These are phyloP conservation scores for Murraya paniculata DNA, from an alignment of 345 rosid species.

Conservation along the genomic window DNA sequence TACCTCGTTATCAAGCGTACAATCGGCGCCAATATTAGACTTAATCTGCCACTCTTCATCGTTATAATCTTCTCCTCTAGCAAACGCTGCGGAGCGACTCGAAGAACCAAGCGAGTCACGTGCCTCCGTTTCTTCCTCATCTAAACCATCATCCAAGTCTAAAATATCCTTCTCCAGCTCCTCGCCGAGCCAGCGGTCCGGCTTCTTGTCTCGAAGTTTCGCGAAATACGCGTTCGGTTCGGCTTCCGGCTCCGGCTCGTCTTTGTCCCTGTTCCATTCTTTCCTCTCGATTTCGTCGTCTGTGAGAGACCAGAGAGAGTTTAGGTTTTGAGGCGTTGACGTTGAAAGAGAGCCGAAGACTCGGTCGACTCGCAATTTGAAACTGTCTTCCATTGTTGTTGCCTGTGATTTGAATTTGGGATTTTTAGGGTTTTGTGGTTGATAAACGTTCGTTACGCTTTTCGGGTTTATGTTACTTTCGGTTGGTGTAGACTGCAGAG, in stretches of 20 bases:
- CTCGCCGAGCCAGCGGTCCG: background rate
- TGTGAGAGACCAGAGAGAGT: constrained; percentile 66
- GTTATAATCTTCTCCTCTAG: constrained; percentile 45
- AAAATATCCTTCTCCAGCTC: constrained; percentile 34
- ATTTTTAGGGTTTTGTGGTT: background rate
- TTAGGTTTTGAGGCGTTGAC: constrained; percentile 26
- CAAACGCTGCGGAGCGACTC: background rate
- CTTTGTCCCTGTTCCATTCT: constrained; percentile 42
- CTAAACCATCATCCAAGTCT: constrained; percentile 27
- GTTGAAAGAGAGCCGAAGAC: constrained; percentile 69
- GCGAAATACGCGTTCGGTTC: constrained; percentile 6
- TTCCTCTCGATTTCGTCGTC: constrained; percentile 60
- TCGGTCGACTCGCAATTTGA: constrained; percentile 66
- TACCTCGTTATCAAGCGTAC: constrained; percentile 76
- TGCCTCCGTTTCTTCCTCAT: constrained; percentile 16
- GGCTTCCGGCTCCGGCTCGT: constrained; percentile 14
- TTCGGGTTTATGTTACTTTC: background rate
- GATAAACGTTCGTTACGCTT: too few relatives aligned
- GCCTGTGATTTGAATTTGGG: background rate
- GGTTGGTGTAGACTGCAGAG: background rate
- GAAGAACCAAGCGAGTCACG: constrained; percentile 4
- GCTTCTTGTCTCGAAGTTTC: constrained; percentile 3
- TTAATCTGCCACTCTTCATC: constrained; percentile 81
- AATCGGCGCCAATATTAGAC: constrained; percentile 62
- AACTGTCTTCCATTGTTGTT: constrained; percentile 56